Percentiles rank a stretch among this genome's conserved stretches.
These are phyloP conservation scores for Leucocoprinus sp. DNA, from an alignment of 768 basidiomycete genomes.

Conservation along the genomic window DNA sequence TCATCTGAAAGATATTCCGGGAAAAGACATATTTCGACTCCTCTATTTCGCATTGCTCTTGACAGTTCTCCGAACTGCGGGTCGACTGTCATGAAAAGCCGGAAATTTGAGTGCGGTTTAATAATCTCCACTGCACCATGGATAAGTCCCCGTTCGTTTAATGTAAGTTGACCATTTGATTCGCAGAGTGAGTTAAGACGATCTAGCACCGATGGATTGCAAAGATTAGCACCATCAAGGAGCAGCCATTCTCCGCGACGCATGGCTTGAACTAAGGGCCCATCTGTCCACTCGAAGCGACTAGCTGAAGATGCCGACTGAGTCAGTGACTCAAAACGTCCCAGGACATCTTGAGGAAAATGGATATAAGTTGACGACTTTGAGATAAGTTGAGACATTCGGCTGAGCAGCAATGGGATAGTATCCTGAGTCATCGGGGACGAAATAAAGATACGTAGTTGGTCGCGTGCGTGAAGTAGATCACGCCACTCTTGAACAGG, in stretches of 20 bases:
- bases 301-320: conserved; percentile 24
- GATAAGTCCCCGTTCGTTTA: conserved; percentile 85
- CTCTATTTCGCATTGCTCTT: conserved; percentile 96
- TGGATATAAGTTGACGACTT: conserved; percentile 2
- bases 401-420: conserved; percentile 6
- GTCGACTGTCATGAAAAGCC: conserved; percentile 91
- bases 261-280: conserved; percentile 81
- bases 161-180: conserved; percentile 66
- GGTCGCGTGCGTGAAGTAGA: conserved; percentile 7
- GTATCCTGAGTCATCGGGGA: conserved; percentile 1
- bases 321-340: neutral
- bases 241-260: conserved; percentile 84
- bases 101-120: conserved; percentile 80
- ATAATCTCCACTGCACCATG: conserved; percentile 68
- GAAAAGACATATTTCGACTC: conserved; percentile 70
- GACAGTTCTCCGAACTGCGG: conserved; percentile 90
- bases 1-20: conserved; percentile 35
- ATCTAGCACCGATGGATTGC: conserved; percentile 92
- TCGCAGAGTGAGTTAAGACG: conserved; percentile 96
- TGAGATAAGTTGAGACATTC: conserved; percentile 11
- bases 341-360: neutral
- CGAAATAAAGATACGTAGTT: conserved; percentile 13
- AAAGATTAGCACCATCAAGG: conserved; percentile 89
- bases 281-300: conserved; percentile 92
- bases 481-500: neutral